A percentile compares a stretch with the other conserved stretches of the same genome.
These are phyloP conservation scores for Tilletia setariae DNA, from an alignment of 1,284 basidiomycete genomes.

Conservation along the genomic window DNA sequence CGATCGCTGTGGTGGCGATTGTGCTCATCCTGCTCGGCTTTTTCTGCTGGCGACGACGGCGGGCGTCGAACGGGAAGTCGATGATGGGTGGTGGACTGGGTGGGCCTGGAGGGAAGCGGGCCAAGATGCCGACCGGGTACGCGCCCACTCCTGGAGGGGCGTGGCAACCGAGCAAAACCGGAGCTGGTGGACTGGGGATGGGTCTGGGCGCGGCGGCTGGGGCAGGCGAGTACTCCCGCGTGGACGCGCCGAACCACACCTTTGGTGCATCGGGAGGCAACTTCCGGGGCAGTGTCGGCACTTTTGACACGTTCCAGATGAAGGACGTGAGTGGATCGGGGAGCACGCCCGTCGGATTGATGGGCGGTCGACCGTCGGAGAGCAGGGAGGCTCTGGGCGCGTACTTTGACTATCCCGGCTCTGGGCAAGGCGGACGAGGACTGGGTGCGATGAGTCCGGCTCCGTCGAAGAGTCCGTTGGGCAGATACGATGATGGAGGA, in stretches of 20 bases:
- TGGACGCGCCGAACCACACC: conserved; percentile 38
- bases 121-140: conserved; percentile 20
- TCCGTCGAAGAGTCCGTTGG: conserved; percentile 11
- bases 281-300: conserved; percentile 35
- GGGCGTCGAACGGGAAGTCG: conserved; percentile 16
- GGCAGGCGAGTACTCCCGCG: conserved; percentile 41
- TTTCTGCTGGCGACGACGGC: conserved; percentile 36
- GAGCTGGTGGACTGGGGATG: conserved; percentile 16
- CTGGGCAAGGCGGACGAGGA: background rate
- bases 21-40: conserved; percentile 37
- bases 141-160: conserved; percentile 21
- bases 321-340: conserved; percentile 28
- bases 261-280: conserved; percentile 13
- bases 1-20: conserved; percentile 35
- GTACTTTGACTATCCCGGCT: conserved; percentile 39
- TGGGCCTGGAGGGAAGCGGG: conserved; percentile 19
- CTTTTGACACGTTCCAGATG: conserved; percentile 48
- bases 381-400: conserved; percentile 36
- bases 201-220: conserved; percentile 24
- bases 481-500: conserved; percentile 7
- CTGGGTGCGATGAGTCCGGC: background rate
- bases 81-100: conserved; percentile 13
- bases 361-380: conserved; percentile 15
- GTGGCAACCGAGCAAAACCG: conserved; percentile 10
- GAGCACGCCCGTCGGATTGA: background rate